Evolutionary conservation across 257 asterid genomes (phyloP).

Genomic region (Apocynum venetum): DNA sequence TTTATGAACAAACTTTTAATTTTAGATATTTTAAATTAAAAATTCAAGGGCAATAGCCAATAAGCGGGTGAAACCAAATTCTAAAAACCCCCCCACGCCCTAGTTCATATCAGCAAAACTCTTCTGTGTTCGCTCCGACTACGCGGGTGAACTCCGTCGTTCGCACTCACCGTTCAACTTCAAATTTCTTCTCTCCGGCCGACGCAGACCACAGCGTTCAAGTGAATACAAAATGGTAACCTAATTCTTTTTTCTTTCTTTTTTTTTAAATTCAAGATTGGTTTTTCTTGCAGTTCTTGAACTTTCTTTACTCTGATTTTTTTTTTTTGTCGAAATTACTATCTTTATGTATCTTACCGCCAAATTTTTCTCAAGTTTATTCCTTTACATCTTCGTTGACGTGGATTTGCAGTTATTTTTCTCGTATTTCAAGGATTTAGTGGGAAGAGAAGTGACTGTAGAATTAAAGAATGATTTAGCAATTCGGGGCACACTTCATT

Average conservation of each 20-base stretch:
- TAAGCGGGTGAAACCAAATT: background rate
- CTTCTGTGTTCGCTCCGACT: background rate
- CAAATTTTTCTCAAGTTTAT: background rate
- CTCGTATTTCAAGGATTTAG: slow-evolving; percentile 97
- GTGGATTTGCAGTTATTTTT: slow-evolving; percentile 73
- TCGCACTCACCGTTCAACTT: background rate
- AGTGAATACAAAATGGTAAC: slow-evolving; percentile 9
- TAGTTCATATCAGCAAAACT: background rate
- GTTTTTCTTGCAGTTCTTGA: background rate
- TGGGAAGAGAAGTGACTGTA: slow-evolving; percentile 95
- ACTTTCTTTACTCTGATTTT: background rate
- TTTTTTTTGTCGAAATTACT: background rate
- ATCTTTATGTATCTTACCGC: background rate
- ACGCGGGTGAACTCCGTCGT: background rate
- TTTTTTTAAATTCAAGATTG: background rate
- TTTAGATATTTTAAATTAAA: too few relatives aligned
- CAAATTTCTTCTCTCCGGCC: background rate
- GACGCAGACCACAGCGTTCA: background rate
- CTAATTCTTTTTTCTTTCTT: background rate
- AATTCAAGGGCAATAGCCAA: too few relatives aligned
- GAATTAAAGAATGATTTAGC: slow-evolving; percentile 97
- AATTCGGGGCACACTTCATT: slow-evolving; percentile 82
- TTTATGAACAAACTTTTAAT: too few relatives aligned
- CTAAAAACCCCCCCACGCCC: background rate
- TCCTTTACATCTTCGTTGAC: background rate